phyloP scores from a whole-genome alignment of 768 basidiomycete genomes.

The Pulveroboletus sp. region DNA sequence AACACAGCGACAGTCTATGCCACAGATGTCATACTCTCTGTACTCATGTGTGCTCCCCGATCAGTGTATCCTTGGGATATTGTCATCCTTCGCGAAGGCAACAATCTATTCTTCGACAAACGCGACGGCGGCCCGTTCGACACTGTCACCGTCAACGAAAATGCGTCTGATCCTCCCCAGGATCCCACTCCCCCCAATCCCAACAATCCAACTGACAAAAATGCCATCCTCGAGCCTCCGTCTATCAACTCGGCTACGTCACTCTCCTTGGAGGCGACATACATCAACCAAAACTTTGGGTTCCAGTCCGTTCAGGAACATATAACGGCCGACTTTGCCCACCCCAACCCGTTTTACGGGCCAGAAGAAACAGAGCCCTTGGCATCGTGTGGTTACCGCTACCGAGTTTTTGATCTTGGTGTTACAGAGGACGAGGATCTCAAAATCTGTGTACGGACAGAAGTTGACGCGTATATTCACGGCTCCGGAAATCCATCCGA shows the following conservation, averaged over 20 bases:
- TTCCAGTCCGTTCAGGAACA: conserved; percentile 91
- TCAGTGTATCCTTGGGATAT: conserved; percentile 99
- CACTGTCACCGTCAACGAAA: conserved; percentile 98
- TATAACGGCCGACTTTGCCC: conserved; percentile 66
- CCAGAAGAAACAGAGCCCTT: conserved; percentile 93
- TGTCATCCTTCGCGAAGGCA: conserved; percentile 89
- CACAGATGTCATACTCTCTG: conserved; percentile 92
- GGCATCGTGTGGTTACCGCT: conserved; percentile 95
- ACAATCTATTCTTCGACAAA: conserved; percentile 95
- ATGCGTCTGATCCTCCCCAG: conserved; percentile 90
- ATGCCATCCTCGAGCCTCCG: conserved; percentile 60
- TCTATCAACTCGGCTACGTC: conserved; percentile 93
- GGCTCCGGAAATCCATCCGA: conserved; percentile 59
- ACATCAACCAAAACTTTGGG: conserved; percentile 98
- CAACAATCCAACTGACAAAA: conserved; percentile 71
- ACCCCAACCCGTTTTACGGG: conserved; percentile 94
- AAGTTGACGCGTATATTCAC: conserved; percentile 86
- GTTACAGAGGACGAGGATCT: conserved; percentile 89
- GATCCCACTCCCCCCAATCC: conserved; percentile 78
- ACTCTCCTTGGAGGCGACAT: conserved; percentile 94
- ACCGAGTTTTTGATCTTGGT: conserved; percentile 91
- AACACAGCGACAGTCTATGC: conserved; percentile 86
- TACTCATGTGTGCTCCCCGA: conserved; percentile 93
- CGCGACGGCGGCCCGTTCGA: conserved; percentile 97
- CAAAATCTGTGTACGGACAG: conserved; percentile 90